Conservation (phyloP, 2,329 filamentous ascomycete species). For the Paraphoma sp. region DNA sequence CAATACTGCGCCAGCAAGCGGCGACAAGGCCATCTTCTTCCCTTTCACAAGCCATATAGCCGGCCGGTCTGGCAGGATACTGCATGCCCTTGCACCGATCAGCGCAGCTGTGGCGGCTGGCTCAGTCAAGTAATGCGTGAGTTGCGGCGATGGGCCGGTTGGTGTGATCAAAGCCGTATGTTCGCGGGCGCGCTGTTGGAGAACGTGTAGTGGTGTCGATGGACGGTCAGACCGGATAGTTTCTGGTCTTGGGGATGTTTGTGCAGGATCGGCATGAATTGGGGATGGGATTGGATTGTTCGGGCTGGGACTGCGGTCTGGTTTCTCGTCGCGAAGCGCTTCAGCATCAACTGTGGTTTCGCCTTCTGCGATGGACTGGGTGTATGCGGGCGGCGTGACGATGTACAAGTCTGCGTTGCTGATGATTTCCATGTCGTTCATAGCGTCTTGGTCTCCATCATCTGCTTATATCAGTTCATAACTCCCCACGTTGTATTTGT, state of each 20-base stretch:
- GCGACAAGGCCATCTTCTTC: slow-evolving; percentile 30
- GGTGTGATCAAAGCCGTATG: background rate
- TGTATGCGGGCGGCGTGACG: slow-evolving; percentile 28
- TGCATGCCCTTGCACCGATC: slow-evolving; percentile 24
- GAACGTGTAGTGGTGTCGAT: background rate
- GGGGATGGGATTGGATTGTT: background rate
- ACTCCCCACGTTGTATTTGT: too few relatives aligned
- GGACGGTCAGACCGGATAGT: background rate
- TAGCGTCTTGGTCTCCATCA: background rate
- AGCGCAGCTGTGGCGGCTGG: slow-evolving; percentile 9
- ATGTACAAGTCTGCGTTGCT: slow-evolving; percentile 26
- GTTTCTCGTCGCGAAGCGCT: slow-evolving; percentile 17
- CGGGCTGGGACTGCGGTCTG: background rate
- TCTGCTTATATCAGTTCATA: background rate
- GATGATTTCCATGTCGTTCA: slow-evolving; percentile 2
- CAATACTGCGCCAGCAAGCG: slow-evolving; percentile 36
- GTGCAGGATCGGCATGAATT: background rate
- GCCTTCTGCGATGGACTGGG: slow-evolving; percentile 10
- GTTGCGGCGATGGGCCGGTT: background rate
- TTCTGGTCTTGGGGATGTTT: background rate
- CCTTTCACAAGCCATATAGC: slow-evolving; percentile 38
- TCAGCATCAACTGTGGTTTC: slow-evolving; percentile 27
- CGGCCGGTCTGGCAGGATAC: slow-evolving; percentile 26
- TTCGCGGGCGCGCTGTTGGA: background rate
- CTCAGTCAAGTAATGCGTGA: slow-evolving; percentile 18